Conservation (phyloP, 2,329 filamentous ascomycete species). For the Aspergillus fischeri region DNA sequence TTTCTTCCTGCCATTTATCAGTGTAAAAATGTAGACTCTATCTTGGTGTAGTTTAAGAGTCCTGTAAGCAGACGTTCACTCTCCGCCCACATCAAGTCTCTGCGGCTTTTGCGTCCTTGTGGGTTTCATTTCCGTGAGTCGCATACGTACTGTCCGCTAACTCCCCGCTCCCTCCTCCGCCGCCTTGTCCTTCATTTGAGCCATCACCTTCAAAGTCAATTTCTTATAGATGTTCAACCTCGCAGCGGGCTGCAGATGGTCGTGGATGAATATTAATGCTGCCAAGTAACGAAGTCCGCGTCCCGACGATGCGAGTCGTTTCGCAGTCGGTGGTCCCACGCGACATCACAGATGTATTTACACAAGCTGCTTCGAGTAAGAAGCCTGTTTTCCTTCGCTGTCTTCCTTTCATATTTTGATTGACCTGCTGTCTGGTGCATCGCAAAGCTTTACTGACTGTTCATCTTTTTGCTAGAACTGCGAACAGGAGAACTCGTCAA, state of each 20-base stretch:
- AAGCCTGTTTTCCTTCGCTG: background rate
- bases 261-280: slow-evolving; percentile 24
- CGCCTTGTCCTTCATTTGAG: slow-evolving; percentile 3
- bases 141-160: background rate
- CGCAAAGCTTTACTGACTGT: slow-evolving; percentile 5
- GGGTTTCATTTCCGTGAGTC: background rate
- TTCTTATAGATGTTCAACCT: slow-evolving; percentile 12
- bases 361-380: slow-evolving; percentile 48
- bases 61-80: background rate
- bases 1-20: slow-evolving; percentile 10
- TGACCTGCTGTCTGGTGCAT: background rate
- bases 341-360: slow-evolving; percentile 56
- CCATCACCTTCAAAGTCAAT: slow-evolving; percentile 1
- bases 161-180: background rate
- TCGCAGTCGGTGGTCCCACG: slow-evolving; percentile 38
- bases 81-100: background rate
- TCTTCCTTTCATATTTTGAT: background rate
- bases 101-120: background rate
- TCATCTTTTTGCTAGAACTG: slow-evolving; percentile 53
- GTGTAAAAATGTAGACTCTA: background rate
- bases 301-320: slow-evolving; percentile 27
- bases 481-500: slow-evolving; percentile 80
- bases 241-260: slow-evolving; percentile 24
- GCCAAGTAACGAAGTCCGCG: slow-evolving; percentile 30
- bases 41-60: background rate